Percentiles rank a stretch among this genome's conserved stretches.
Conservation (phyloP, 768 basidiomycete genomes). For the Roridomyces roridus region DNA sequence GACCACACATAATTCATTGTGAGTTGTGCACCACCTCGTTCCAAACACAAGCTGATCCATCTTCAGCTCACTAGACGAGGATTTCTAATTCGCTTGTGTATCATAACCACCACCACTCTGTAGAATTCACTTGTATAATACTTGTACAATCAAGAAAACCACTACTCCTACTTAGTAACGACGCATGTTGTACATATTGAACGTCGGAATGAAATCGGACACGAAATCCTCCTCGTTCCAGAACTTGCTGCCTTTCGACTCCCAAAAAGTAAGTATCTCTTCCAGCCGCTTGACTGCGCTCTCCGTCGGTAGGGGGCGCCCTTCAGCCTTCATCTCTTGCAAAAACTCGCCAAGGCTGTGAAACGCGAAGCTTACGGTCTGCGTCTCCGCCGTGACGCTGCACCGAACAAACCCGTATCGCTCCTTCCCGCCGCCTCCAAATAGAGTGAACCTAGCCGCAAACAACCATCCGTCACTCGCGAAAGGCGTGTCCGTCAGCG, state of each 20-base stretch:
- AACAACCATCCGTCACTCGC: conserved; percentile 27
- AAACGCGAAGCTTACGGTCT: background rate
- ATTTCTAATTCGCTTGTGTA: conserved; percentile 35
- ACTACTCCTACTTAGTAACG: background rate
- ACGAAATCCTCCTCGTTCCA: conserved; percentile 4
- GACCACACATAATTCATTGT: conserved; percentile 35
- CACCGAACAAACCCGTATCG: background rate
- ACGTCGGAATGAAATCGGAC: background rate
- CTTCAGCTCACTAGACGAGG: conserved; percentile 37
- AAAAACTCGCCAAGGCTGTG: conserved; percentile 28
- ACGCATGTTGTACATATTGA: too few species aligned
- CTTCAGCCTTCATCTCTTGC: conserved; percentile 29
- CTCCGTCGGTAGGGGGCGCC: conserved; percentile 24
- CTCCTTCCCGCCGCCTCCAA: too few species aligned
- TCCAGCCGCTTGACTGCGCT: conserved; percentile 24
- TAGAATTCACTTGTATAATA: background rate
- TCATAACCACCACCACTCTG: conserved; percentile 12
- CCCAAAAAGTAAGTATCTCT: conserved; percentile 9
- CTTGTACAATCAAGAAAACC: background rate
- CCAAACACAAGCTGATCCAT: background rate
- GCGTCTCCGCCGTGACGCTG: too few species aligned
- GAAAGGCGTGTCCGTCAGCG: background rate
- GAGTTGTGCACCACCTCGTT: conserved; percentile 16
- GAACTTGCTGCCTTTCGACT: background rate
- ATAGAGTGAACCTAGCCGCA: background rate